Conservation (phyloP, 768 basidiomycete genomes). For the Russula virescens region DNA sequence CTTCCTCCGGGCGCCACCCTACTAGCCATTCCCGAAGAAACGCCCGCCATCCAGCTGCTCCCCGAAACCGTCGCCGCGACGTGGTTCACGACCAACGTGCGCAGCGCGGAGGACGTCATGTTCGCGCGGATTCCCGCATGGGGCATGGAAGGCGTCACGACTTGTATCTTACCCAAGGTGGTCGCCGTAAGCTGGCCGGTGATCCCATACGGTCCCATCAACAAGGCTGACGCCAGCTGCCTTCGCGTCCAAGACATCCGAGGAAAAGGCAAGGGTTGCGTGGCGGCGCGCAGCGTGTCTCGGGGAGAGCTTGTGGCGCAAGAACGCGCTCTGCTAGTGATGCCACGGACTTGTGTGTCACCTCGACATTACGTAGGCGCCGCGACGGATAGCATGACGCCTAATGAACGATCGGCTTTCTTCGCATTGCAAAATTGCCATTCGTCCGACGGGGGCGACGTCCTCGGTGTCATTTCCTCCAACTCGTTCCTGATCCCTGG, state of each 20-base stretch:
- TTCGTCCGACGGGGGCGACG: neutral
- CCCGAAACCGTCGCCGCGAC: neutral
- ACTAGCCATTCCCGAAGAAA: neutral
- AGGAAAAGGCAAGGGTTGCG: conserved; percentile 30
- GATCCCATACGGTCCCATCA: neutral
- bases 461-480: neutral
- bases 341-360: neutral
- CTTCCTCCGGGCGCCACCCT: neutral
- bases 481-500: conserved; percentile 10
- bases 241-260: conserved; percentile 4
- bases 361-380: neutral
- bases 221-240: neutral
- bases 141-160: conserved; percentile 1
- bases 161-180: neutral
- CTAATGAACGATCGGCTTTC: neutral
- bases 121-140: neutral
- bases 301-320: conserved; percentile 32
- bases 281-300: conserved; percentile 30
- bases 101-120: neutral
- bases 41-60: neutral
- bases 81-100: neutral
- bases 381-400: neutral
- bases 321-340: conserved; percentile 36
- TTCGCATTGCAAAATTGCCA: neutral
- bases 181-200: neutral